A percentile compares a stretch with the other conserved stretches of the same genome.
phyloP scores from a whole-genome alignment of 306 rosid genomes.

The Arachis stenosperma region DNA sequence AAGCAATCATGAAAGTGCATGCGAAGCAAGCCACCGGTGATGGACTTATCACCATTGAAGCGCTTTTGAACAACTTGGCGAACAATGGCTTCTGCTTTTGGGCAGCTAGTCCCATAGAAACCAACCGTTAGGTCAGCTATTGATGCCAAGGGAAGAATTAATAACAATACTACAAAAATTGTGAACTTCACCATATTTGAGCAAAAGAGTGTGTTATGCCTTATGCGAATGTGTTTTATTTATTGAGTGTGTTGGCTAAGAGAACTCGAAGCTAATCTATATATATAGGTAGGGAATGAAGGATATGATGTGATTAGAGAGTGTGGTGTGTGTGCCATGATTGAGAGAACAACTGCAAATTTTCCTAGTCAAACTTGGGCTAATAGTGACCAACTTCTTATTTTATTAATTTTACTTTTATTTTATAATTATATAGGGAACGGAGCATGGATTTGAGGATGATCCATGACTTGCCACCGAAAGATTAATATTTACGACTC shows the following conservation, averaged over 20 bases:
- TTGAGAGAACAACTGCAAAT: too few species aligned
- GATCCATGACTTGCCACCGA: background rate
- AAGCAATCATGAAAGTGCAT: constrained; percentile 74
- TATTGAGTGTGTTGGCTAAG: background rate
- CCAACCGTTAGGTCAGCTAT: constrained; percentile 47
- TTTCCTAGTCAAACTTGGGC: background rate
- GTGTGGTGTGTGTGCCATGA: background rate
- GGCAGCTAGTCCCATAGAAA: constrained; percentile 51
- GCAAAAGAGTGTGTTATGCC: background rate
- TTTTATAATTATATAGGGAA: background rate
- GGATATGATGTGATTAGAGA: background rate
- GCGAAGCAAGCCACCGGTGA: constrained; percentile 54
- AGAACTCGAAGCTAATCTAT: background rate
- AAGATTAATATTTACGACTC: background rate
- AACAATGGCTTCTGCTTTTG: constrained; percentile 50
- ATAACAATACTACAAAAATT: constrained; percentile 1
- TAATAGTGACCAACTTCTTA: too few species aligned
- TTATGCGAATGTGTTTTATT: background rate
- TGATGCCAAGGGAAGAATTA: constrained; percentile 37
- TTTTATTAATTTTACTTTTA: background rate
- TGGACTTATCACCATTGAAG: constrained; percentile 40
- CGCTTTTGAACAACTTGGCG: constrained; percentile 42
- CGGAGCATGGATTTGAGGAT: background rate
- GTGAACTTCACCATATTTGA: constrained; percentile 29
- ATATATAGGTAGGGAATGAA: constrained; percentile 18